A percentile compares a stretch with the other conserved stretches of the same genome.
Conservation (phyloP, 768 basidiomycete species). For the Amanita polypyramis region DNA sequence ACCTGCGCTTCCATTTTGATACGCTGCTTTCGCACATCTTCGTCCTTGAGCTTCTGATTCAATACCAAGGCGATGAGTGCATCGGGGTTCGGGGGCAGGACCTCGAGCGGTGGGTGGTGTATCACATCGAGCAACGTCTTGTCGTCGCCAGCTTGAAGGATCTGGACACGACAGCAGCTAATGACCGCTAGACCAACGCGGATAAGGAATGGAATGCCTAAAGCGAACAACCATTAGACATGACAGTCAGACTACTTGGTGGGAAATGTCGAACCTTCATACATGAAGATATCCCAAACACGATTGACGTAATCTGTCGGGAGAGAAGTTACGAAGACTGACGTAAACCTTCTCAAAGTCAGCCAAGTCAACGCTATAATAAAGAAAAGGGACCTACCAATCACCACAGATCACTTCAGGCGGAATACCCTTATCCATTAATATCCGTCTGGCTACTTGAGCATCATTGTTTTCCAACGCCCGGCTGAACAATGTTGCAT, state of each 20-base stretch:
- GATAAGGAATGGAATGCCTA: conserved; percentile 64
- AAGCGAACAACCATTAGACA: neutral
- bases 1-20: conserved; percentile 66
- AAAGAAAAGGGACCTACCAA: conserved; percentile 35
- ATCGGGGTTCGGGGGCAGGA: conserved; percentile 51
- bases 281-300: conserved; percentile 78
- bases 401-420: conserved; percentile 48
- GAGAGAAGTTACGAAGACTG: conserved; percentile 57
- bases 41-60: conserved; percentile 68
- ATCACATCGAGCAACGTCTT: conserved; percentile 39
- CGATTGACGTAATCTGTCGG: conserved; percentile 58
- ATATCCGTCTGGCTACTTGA: conserved; percentile 51
- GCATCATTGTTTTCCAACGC: conserved; percentile 58
- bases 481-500: conserved; percentile 58
- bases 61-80: conserved; percentile 49
- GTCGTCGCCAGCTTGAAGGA: conserved; percentile 42
- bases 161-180: conserved; percentile 43
- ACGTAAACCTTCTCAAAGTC: conserved; percentile 46
- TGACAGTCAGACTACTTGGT: neutral
- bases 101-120: conserved; percentile 35
- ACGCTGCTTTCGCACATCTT: conserved; percentile 68
- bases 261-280: conserved; percentile 48
- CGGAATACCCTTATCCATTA: conserved; percentile 50
- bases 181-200: conserved; percentile 65
- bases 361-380: neutral